These are phyloP conservation scores for Flaveria bidentis DNA, from an alignment of 129 eudicot species.

Conservation along the genomic window DNA sequence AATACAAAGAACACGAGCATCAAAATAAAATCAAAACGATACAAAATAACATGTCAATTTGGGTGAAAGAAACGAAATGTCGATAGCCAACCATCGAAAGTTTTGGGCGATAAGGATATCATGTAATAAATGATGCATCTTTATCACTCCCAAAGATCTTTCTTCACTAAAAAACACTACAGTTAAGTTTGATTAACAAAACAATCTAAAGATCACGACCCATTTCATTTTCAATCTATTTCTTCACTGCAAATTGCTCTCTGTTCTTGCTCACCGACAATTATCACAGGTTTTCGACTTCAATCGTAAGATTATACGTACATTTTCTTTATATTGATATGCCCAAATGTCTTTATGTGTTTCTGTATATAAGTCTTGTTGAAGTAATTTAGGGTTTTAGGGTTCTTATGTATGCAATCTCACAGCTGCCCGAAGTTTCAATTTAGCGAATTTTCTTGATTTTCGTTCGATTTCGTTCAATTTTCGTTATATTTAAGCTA, in stretches of 20 bases:
- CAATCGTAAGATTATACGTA: background rate
- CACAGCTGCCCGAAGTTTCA: background rate
- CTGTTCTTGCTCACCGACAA: slow-evolving; percentile 12
- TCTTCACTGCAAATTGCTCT: background rate
- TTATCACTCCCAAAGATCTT: slow-evolving; percentile 24
- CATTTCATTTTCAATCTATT: slow-evolving; percentile 9
- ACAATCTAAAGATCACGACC: slow-evolving; percentile 18
- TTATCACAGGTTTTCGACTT: slow-evolving; percentile 27
- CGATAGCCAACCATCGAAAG: slow-evolving; percentile 34
- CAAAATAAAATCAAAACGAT: background rate
- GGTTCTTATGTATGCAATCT: slow-evolving; percentile 2
- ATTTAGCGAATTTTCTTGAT: slow-evolving; percentile 13
- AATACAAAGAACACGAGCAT: too few relatives aligned
- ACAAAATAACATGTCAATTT: slow-evolving; percentile 13
- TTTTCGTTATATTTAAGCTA: background rate
- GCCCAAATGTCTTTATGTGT: slow-evolving; percentile 4
- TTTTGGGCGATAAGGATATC: slow-evolving; percentile 37
- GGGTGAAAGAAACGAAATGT: slow-evolving; percentile 19
- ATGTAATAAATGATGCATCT: slow-evolving; percentile 15
- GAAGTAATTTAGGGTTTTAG: slow-evolving; percentile 25
- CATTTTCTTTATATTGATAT: slow-evolving; percentile 13
- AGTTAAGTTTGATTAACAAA: slow-evolving; percentile 7
- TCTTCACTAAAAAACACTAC: slow-evolving; percentile 8
- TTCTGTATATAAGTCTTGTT: background rate
- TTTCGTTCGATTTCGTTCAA: background rate